Evolutionary conservation across 192 early-diverging fungal genomes (phyloP), one percentile per base, ranked within the genome.

Genomic region (Podila clonocystis): DNA sequence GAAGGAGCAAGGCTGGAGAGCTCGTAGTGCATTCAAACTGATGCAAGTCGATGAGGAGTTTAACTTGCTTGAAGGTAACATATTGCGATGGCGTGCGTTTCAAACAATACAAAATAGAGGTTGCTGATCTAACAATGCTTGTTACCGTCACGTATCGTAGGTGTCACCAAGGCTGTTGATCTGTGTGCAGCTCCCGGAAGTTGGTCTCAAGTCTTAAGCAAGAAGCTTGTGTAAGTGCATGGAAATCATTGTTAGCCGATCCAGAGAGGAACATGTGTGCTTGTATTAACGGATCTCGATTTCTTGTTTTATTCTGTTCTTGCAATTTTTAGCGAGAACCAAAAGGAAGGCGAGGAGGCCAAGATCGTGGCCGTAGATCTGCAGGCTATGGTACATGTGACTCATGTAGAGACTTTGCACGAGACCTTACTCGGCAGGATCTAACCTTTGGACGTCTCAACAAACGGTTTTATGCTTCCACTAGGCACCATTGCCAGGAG

Each of bases 1-100:
- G 50, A 99, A 99, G 82, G 97, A 99, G 85, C 93, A 97, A 82
- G 97, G 96, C 33, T 99, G 96, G 96, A 87, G 98, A 45, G 98
- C 98, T 12, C 89, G 98, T 62, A 95, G 93, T 80, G 97, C 98
- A 4, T 99, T 98, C 89, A 99, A 99, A 84, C 87, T 99, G 61
- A 87, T 98, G 50, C 97, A 99, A 70, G 86, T 99, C 59, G 94
- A 99, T 77, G 96, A 99, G 65, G 96, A 98, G 84, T 98, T 96
- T 85, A 85, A 93, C 67, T 87, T 99, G 34, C 93, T 99, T 65
- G 82, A 93, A 83, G 93, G 91, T 87, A 72, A 15, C 41, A 17
- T 45, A 45, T 45, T 17, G 15, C 13, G 38, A 45, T 17, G 41
- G 41, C 15, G 17, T 45, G 41, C 8, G 8, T 3, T 33, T 65